Evolutionary conservation across 2,329 filamentous ascomycete species (phyloP).

Genomic region (Cladosporium oxysporum): DNA sequence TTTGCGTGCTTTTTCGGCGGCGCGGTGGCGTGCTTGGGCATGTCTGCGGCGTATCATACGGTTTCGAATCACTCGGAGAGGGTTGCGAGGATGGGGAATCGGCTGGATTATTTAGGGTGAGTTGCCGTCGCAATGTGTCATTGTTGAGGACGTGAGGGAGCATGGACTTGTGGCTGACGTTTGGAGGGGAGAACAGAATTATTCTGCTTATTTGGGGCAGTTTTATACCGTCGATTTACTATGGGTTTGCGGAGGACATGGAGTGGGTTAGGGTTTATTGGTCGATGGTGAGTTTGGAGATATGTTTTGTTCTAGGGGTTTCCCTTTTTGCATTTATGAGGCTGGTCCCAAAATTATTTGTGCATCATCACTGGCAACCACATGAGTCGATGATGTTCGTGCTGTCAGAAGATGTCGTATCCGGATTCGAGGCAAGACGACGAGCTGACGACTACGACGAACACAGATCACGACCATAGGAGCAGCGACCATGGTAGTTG

Average conservation of each 20-base stretch:
- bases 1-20: conserved; percentile 80
- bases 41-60: conserved; percentile 73
- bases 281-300: conserved; percentile 60
- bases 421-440: background rate
- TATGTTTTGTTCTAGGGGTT: too few relatives aligned
- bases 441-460: background rate
- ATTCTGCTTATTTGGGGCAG: conserved; percentile 88
- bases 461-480: conserved; percentile 75
- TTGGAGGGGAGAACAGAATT: conserved; percentile 52
- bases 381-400: background rate
- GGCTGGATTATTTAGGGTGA: conserved; percentile 93
- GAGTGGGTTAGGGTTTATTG: conserved; percentile 70
- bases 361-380: background rate
- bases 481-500: conserved; percentile 72
- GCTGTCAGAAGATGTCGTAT: background rate
- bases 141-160: too few relatives aligned
- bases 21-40: conserved; percentile 48
- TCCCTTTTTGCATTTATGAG: background rate
- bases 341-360: background rate
- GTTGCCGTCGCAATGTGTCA: conserved; percentile 49
- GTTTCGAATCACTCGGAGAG: conserved; percentile 79
- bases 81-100: conserved; percentile 83
- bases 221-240: conserved; percentile 85
- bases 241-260: conserved; percentile 75
- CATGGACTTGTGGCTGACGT: background rate